Base-by-base conservation (phyloP, 768 basidiomycete species). In the Floccularia luteovirens region DNA sequence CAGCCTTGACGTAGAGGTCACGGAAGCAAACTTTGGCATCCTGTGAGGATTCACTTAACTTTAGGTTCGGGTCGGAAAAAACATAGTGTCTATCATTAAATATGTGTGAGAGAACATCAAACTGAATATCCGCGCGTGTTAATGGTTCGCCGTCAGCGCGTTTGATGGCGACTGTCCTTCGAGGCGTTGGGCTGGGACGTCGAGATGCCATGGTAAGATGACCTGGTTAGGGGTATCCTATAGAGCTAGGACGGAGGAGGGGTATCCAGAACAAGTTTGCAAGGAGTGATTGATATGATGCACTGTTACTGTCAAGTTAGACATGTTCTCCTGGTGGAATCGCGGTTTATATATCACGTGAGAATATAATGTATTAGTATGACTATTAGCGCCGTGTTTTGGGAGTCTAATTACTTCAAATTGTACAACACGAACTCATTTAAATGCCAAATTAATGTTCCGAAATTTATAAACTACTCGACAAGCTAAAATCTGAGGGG, bases 51-150 rank as follows among this genome's bases (percentile, higher is more conserved):
- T 46, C 13, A 43, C 20, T 19, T 31, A 24, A n/a, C n/a, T 42
- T 45, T 31, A 54, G 39, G 40, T 62, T 64, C 17, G 72, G 71
- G 53, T 71, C 60, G 36, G 74, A 69, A 53, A 77, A 77, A 36
- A 69, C 83, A 40, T 66, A 56, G 2, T 71, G 70, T 22, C 65
- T 62, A 64, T 92, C 79, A 43, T 69, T 68, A 62, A 93, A 94
- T 51, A 93, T 77, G 59, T 68, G 63, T 49, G 79, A 53, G 40
- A 94, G 79, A 38, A 92, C 72, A 63, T 91, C 87, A 58, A 78
- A 82, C 60, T 88, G 83, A 33, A 87, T 69, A 59, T 87, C 84
- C 25, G 59, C 60, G 36, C 84, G 74, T 32, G 73, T 73, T 16
- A 87, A 62, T 25, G 82, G 79, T 48, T 82, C 77, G 24, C 77